Conservation (phyloP, 2,329 filamentous ascomycete species). For the Calonectria fujianensis region DNA sequence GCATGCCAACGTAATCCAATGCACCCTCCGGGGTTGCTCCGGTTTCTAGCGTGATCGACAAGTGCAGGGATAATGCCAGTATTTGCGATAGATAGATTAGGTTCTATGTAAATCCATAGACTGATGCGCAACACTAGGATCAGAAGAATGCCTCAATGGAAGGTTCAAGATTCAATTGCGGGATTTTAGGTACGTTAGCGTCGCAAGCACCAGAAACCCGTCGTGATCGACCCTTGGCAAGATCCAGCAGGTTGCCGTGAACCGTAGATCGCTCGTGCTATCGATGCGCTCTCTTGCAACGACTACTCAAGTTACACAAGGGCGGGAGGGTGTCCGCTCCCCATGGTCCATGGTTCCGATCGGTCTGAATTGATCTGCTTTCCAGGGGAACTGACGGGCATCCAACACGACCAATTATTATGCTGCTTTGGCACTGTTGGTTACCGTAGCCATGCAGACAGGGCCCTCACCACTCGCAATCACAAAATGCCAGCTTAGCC, state of each 20-base stretch:
- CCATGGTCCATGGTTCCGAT: slow-evolving; percentile 28
- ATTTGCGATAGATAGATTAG: background rate
- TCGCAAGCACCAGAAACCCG: background rate
- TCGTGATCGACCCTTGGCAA: slow-evolving; percentile 3
- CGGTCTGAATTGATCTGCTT: slow-evolving; percentile 28
- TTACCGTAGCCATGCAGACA: background rate
- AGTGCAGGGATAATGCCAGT: slow-evolving; percentile 35
- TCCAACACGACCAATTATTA: slow-evolving; percentile 13
- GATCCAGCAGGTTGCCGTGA: slow-evolving; percentile 20
- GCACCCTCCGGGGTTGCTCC: slow-evolving; percentile 21
- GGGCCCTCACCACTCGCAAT: slow-evolving; percentile 7
- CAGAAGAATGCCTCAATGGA: background rate
- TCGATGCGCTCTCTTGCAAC: background rate
- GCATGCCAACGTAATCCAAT: slow-evolving; percentile 10
- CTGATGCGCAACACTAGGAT: background rate
- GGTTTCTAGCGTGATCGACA: slow-evolving; percentile 30
- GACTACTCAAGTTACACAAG: slow-evolving; percentile 33
- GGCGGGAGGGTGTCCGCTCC: background rate
- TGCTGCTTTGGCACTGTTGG: background rate
- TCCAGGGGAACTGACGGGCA: slow-evolving; percentile 1
- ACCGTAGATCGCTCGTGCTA: slow-evolving; percentile 5
- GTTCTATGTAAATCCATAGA: background rate
- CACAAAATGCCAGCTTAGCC: background rate
- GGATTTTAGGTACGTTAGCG: background rate
- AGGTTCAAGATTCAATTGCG: too few species aligned